phyloP scores from a whole-genome alignment of 148 eudicot species.

The Heliamphora exappendiculata region DNA sequence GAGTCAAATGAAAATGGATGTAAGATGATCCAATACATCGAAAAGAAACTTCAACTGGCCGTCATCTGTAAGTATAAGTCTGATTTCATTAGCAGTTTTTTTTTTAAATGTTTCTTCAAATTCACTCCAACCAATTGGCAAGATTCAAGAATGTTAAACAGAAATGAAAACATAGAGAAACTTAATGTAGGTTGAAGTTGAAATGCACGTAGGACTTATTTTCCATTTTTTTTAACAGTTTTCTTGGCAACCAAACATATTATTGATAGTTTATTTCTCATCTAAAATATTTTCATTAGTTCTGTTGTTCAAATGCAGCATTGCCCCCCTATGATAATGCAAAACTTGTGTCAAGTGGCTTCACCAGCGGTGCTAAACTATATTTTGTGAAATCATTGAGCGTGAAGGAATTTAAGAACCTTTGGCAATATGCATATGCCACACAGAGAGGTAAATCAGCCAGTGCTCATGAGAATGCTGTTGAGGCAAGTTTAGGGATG shows the following conservation, averaged over 20 bases:
- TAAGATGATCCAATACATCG: slow-evolving; percentile 18
- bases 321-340: neutral
- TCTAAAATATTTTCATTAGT: neutral
- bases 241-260: neutral
- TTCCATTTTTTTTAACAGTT: neutral
- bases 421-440: neutral
- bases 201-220: neutral
- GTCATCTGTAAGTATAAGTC: slow-evolving; percentile 23
- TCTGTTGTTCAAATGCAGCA: neutral
- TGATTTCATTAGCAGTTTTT: neutral
- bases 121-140: neutral
- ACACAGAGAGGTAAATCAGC: neutral
- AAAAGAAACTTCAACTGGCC: slow-evolving; percentile 18
- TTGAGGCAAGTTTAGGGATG: neutral
- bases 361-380: neutral
- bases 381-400: slow-evolving; percentile 2
- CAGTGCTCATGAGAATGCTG: neutral
- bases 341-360: neutral
- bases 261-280: neutral
- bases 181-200: neutral
- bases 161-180: neutral
- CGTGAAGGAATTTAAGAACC: neutral
- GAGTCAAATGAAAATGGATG: slow-evolving; percentile 17
- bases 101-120: neutral
- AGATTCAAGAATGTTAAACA: neutral